These are phyloP conservation scores for Cymbidium sinense DNA, from an alignment of 106 monocot genomes.

Conservation along the genomic window DNA sequence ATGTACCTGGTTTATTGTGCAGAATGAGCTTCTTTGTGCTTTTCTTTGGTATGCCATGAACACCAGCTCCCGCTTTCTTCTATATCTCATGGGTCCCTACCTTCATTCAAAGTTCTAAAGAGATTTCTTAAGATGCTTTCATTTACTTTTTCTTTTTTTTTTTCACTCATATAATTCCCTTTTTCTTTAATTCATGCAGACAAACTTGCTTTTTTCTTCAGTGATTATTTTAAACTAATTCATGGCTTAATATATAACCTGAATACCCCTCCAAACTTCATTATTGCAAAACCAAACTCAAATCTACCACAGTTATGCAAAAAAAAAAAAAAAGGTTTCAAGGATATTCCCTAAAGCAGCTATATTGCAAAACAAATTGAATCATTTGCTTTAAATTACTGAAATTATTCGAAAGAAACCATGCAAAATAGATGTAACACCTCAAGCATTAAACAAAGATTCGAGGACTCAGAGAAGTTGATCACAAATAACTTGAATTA, in stretches of 20 bases:
- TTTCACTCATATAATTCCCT: slow-evolving; percentile 11
- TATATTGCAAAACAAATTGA: too few relatives aligned
- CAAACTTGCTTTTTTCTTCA: slow-evolving; percentile 9
- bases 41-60: slow-evolving; percentile 37
- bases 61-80: slow-evolving; percentile 9
- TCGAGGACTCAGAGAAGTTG: too few relatives aligned
- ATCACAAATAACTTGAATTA: too few relatives aligned
- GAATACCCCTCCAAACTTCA: neutral
- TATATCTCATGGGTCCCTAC: slow-evolving; percentile 18
- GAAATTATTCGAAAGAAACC: too few relatives aligned
- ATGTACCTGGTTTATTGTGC: slow-evolving; percentile 47
- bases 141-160: slow-evolving; percentile 2
- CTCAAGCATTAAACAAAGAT: too few relatives aligned
- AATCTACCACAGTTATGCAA: neutral
- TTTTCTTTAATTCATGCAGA: slow-evolving; percentile 10
- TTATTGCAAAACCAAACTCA: neutral
- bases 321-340: too few relatives aligned
- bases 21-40: slow-evolving; percentile 58
- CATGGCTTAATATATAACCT: neutral
- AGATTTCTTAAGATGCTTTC: slow-evolving; percentile 11
- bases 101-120: slow-evolving; percentile 20
- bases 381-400: too few relatives aligned
- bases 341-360: too few relatives aligned
- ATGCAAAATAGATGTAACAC: too few relatives aligned
- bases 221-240: neutral